These are phyloP conservation scores for Colletotrichum musae DNA, from an alignment of 2,329 filamentous ascomycete species.

Conservation along the genomic window DNA sequence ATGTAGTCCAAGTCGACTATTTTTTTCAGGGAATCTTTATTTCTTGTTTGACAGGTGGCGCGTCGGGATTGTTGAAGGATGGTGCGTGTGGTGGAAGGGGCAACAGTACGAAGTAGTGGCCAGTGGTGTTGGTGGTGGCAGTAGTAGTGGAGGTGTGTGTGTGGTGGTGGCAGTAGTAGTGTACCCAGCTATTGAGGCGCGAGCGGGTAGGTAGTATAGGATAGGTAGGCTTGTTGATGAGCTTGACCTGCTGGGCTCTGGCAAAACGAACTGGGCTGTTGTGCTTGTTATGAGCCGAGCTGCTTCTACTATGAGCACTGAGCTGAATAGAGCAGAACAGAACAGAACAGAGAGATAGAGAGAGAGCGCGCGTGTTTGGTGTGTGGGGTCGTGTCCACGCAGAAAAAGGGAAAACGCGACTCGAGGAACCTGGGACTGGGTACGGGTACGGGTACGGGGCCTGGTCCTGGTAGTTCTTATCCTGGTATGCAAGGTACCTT, in stretches of 20 bases:
- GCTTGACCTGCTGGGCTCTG: slow-evolving; percentile 19
- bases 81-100: neutral
- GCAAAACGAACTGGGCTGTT: slow-evolving; percentile 33
- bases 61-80: slow-evolving; percentile 14
- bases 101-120: neutral
- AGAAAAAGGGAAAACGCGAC: slow-evolving; percentile 40
- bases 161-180: slow-evolving; percentile 15
- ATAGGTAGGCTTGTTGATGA: neutral
- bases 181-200: neutral
- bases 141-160: slow-evolving; percentile 10
- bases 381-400: slow-evolving; percentile 19
- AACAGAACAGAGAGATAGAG: no score
- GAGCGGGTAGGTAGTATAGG: slow-evolving; percentile 17
- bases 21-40: slow-evolving; percentile 8
- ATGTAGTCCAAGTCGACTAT: slow-evolving; percentile 32
- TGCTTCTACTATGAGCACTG: slow-evolving; percentile 25
- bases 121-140: slow-evolving; percentile 4
- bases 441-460: slow-evolving; percentile 3
- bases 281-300: slow-evolving; percentile 35
- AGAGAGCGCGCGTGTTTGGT: slow-evolving; percentile 10
- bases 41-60: slow-evolving; percentile 32
- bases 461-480: slow-evolving; percentile 2
- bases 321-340: neutral
- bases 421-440: slow-evolving; percentile 30
- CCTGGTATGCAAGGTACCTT: neutral